These are phyloP conservation scores for Amanita fuliginea DNA, from an alignment of 768 basidiomycete genomes.

Conservation along the genomic window DNA sequence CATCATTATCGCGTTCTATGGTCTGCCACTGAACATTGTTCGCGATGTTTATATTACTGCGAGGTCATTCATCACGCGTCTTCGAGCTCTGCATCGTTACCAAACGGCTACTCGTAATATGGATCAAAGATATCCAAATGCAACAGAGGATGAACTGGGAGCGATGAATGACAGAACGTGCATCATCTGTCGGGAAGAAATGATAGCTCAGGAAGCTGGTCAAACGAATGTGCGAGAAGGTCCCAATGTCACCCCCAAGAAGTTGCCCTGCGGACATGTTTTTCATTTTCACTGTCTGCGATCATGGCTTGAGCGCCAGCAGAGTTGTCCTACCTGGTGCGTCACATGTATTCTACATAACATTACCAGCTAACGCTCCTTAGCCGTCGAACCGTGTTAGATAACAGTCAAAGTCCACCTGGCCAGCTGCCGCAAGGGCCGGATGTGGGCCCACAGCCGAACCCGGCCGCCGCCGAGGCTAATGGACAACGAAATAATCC, in stretches of 20 bases:
- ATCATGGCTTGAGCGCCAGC: conserved; percentile 97
- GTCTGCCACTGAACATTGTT: conserved; percentile 91
- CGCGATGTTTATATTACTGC: conserved; percentile 96
- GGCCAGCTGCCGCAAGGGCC: conserved; percentile 20
- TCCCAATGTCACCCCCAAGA: conserved; percentile 94
- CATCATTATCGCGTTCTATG: conserved; percentile 90
- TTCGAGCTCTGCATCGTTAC: conserved; percentile 85
- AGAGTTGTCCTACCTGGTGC: conserved; percentile 97
- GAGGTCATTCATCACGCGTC: conserved; percentile 80
- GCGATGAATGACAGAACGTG: conserved; percentile 85
- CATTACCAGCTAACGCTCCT: conserved; percentile 8
- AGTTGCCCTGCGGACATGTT: conserved; percentile 91
- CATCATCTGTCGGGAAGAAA: conserved; percentile 97
- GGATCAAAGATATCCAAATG: conserved; percentile 92
- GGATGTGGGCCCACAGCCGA: conserved; percentile 8
- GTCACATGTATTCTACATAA: conserved; percentile 14
- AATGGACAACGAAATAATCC: conserved; percentile 31
- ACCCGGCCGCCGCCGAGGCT: conserved; percentile 16
- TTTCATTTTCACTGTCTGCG: conserved; percentile 97
- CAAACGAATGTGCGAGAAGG: conserved; percentile 38
- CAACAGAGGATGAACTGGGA: conserved; percentile 74
- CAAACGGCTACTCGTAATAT: conserved; percentile 92
- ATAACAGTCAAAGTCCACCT: conserved; percentile 26
- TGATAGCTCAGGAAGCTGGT: conserved; percentile 38
- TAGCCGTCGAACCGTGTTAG: conserved; percentile 73